A percentile compares a stretch with the other conserved stretches of the same genome.
Evolutionary conservation across 2,329 filamentous ascomycete genomes (phyloP).

Genomic region (Ceratocystis destructans): DNA sequence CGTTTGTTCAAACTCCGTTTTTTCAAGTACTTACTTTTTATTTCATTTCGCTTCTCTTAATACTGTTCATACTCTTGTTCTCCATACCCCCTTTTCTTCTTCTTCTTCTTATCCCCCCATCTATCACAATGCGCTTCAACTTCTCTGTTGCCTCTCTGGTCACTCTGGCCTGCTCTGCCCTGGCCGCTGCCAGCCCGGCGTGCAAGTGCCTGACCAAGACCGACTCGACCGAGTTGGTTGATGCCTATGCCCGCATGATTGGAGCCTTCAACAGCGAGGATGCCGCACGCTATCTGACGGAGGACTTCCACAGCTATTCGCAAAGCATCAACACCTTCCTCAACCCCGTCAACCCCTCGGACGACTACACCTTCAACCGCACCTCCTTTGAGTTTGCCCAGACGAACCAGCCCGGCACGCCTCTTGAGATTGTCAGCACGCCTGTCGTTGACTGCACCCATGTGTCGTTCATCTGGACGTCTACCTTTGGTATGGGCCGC

Average conservation of each 20-base stretch:
- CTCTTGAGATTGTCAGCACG: slow-evolving; percentile 11
- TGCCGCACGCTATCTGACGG: slow-evolving; percentile 18
- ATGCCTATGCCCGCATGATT: slow-evolving; percentile 36
- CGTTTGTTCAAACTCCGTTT: not conserved
- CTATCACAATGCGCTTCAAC: slow-evolving; percentile 18
- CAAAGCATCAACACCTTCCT: slow-evolving; percentile 21
- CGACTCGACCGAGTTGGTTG: slow-evolving; percentile 16
- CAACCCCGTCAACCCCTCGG: slow-evolving; percentile 12
- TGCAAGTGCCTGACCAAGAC: slow-evolving; percentile 20
- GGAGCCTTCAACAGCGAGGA: slow-evolving; percentile 40
- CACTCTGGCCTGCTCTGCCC: slow-evolving; percentile 13
- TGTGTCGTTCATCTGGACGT: slow-evolving; percentile 19
- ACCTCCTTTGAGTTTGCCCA: slow-evolving; percentile 17
- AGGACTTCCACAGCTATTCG: slow-evolving; percentile 19
- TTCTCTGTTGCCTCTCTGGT: slow-evolving; percentile 11
- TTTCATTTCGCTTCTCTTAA: not conserved
- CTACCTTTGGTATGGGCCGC: slow-evolving; percentile 19
- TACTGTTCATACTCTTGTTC: too few relatives aligned
- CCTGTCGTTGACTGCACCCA: slow-evolving; percentile 18
- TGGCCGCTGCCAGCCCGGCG: slow-evolving; percentile 11
- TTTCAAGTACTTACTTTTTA: not conserved
- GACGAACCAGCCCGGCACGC: slow-evolving; percentile 13
- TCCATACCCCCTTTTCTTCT: not conserved
- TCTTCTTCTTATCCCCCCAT: not conserved
- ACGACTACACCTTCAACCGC: slow-evolving; percentile 20